Base-by-base conservation (phyloP, 208 protist genomes). In the Ichthyophonus hoferi region DNA sequence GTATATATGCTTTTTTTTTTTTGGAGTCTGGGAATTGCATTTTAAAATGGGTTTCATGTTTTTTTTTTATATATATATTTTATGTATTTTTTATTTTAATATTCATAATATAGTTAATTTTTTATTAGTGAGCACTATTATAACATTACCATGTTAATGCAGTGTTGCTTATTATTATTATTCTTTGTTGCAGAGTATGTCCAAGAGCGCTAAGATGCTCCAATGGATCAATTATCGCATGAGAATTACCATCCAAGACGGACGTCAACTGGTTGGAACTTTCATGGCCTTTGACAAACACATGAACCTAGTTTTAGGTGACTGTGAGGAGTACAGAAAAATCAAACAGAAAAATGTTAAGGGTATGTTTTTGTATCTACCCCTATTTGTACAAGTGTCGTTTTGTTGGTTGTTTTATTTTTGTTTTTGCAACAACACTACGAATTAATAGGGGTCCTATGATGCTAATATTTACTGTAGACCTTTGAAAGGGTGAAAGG, bases 271-370 rank as follows among this genome's bases (percentile, higher is more conserved):
- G 12, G 94, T 97, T n/a, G 96, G 96, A 78, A 96, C 92, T 86
- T 97, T 97, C 89, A 93, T 97, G 91, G 96, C 96, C 76, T 97
- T 97, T 88, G 96, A 97, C 90, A 97, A 97, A 92, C 95, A 97
- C 91, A 97, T 97, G 96, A 97, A 97, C 91, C 31, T 97, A 24
- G 95, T 97, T 12, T 79, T 97, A 1, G 91, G 92, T 37, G 96
- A 97, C 88, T 92, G 88, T 88, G 96, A 97, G 83, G 96, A 97
- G 87, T 96, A 93, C 87, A 86, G 96, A 77, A 92, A 87, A 35
- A 92, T 97, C 40, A 93, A 87, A 12, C 41, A 67, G 94, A 96
- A 90, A 83, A 91, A 50, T 90, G 91, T 88, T 83, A 84, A 2
- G 89, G 91, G 82, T 83, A 35, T 37, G 33, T 38, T 12, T 67